A percentile compares a stretch with the other conserved stretches of the same genome.
These are phyloP conservation scores for Fistulifera solaris DNA, from an alignment of 108 stramenopile species.

Conservation along the genomic window DNA sequence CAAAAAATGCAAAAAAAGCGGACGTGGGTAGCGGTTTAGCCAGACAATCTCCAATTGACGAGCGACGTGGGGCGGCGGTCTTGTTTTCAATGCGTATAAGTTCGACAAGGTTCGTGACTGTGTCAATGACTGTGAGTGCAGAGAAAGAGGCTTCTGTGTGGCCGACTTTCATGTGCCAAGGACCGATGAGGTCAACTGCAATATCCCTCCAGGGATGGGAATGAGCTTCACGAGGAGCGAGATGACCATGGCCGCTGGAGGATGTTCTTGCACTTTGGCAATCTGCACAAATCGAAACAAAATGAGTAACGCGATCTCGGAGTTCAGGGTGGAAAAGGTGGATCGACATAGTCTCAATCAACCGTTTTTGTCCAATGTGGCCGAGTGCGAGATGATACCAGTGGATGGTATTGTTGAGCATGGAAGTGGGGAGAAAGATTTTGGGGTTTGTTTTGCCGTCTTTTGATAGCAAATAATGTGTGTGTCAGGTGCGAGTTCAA, in stretches of 20 bases:
- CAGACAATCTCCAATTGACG: slow-evolving; percentile 26
- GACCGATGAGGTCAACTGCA: slow-evolving; percentile 31
- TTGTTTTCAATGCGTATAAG: slow-evolving; percentile 18
- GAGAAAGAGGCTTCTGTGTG: background rate
- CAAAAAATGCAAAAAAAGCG: slow-evolving; percentile 17
- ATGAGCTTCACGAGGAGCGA: slow-evolving; percentile 9
- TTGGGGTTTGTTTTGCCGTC: slow-evolving; percentile 24
- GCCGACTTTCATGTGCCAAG: slow-evolving; percentile 20
- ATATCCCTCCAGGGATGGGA: slow-evolving; percentile 19
- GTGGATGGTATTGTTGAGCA: background rate
- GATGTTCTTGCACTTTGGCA: background rate
- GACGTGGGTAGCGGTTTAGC: slow-evolving; percentile 35
- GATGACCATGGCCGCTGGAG: slow-evolving; percentile 11
- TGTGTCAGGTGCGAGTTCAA: background rate
- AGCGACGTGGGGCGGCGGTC: slow-evolving; percentile 14
- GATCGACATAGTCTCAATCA: background rate
- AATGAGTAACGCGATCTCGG: background rate
- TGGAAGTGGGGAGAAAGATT: slow-evolving; percentile 11
- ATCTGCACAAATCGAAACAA: background rate
- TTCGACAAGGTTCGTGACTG: slow-evolving; percentile 41
- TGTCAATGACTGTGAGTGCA: slow-evolving; percentile 15
- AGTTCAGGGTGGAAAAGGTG: background rate
- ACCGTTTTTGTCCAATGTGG: background rate
- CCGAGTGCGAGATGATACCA: background rate
- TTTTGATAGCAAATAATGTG: slow-evolving; percentile 6